These are phyloP conservation scores for Coemansia sp. DNA, from an alignment of 371 early-diverging fungal species.

Conservation along the genomic window DNA sequence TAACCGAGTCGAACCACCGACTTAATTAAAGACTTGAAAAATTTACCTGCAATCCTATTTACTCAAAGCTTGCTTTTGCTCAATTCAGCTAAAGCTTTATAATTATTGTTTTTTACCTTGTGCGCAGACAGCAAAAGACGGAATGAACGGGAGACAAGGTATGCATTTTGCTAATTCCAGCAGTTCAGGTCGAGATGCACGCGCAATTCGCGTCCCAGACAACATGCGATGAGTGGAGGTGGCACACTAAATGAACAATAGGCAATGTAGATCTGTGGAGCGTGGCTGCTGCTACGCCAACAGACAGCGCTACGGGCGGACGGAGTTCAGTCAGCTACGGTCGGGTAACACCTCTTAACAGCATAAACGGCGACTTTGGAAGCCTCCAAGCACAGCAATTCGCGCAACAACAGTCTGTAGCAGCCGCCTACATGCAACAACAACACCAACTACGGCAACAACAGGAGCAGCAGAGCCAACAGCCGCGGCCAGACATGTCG, in stretches of 20 bases:
- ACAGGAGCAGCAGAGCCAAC: conserved; percentile 23
- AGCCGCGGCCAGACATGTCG: conserved; percentile 44
- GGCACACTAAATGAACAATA: background rate
- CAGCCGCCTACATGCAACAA: conserved; percentile 32
- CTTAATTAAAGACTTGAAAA: too few species aligned
- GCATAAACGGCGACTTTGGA: conserved; percentile 17
- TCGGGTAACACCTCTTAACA: conserved; percentile 14
- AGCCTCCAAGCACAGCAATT: conserved; percentile 38
- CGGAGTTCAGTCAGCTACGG: conserved; percentile 42
- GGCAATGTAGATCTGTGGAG: conserved; percentile 30
- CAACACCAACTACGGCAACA: conserved; percentile 27
- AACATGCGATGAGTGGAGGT: background rate
- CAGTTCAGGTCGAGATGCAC: background rate
- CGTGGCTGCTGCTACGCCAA: conserved; percentile 12
- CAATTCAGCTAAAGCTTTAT: background rate
- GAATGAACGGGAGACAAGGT: conserved; percentile 49
- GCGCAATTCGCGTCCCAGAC: background rate
- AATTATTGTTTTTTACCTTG: background rate
- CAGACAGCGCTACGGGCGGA: conserved; percentile 5
- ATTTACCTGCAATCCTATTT: too few species aligned
- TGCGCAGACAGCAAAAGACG: background rate
- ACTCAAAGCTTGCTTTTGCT: background rate
- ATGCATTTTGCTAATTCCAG: background rate
- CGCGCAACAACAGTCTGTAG: conserved; percentile 31
- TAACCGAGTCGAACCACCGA: too few species aligned